Evolutionary conservation across 2,329 filamentous ascomycete species (phyloP), one percentile per base, ranked within the genome.

Genomic region (Calonectria pseudoturangicola): DNA sequence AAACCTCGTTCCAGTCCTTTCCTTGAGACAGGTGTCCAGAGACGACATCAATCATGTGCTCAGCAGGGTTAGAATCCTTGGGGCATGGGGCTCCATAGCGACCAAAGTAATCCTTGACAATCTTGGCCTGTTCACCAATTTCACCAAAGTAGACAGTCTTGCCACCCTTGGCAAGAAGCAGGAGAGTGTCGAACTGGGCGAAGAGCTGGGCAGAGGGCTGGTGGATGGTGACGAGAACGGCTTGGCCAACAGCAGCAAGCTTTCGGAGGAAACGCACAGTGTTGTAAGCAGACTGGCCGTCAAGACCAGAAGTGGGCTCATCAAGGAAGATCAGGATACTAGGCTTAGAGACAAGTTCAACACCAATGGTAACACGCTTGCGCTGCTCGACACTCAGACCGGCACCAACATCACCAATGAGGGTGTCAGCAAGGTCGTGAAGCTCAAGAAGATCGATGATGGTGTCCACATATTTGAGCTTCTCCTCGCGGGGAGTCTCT

Each of bases 381-480:
- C 87, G 84, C 80, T 89, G 88, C 71, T 89, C 88, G 2, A 88
- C 86, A 45, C 87, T 89, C 15, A 92, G 73, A 1, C 87, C 87
- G 5, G 83, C 83, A 60, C 93, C 93, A 2, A 86, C 79, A 10
- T 80, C 73, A 1, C 88, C 88, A 30, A 90, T 87, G 0, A 89
- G 79, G 0, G 87, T 87, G 66, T 89, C 84, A 2, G 84, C 85
- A 4, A 89, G 79, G n/a, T 88, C 85, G 47, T 86, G 82, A 5
- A 90, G 83, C 71, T 89, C 88, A 0, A 90, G 79, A 0, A 89
- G 83, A 77, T 94, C 93, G 78, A 97, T 94, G 47, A 96, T 93
- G 72, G 94, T 93, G 63, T 95, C 90, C 10, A 96, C 94, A 75
- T 96, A 96, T 4, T 88, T 89, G 1, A 95, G 84, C 83, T 96